These are phyloP conservation scores for Noccaea bulbosa DNA, from an alignment of 345 rosid genomes.

Conservation along the genomic window DNA sequence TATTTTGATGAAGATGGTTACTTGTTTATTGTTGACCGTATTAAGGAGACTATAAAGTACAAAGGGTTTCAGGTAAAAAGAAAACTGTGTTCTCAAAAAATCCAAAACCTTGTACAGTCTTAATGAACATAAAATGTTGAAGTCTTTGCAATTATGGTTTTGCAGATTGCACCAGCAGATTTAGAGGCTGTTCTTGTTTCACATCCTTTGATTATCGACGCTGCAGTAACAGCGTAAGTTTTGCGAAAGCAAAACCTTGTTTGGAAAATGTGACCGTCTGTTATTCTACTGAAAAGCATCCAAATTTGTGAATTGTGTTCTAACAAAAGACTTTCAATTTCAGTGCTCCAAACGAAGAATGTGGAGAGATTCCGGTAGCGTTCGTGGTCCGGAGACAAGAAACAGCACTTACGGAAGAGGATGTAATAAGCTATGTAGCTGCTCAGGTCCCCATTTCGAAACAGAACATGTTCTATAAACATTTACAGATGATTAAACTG, in stretches of 20 bases:
- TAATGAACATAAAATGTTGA: not conserved
- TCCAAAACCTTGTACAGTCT: not conserved
- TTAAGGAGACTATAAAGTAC: conserved; percentile 87
- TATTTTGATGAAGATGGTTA: conserved; percentile 79
- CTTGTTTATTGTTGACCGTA: conserved; percentile 64
- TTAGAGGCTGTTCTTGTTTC: conserved; percentile 69
- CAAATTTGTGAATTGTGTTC: not conserved
- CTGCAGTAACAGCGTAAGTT: conserved; percentile 74
- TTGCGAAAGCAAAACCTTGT: not conserved
- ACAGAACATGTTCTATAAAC: not conserved
- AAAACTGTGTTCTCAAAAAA: not conserved
- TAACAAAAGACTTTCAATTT: conserved; percentile 9
- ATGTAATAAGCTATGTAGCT: conserved; percentile 60
- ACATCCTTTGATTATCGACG: conserved; percentile 78
- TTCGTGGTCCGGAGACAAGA: conserved; percentile 66
- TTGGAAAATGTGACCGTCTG: conserved; percentile 1
- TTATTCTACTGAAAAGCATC: not conserved
- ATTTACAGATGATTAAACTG: not conserved
- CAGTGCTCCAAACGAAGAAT: conserved; percentile 57
- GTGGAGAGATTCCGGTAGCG: conserved; percentile 86
- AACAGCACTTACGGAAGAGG: conserved; percentile 53
- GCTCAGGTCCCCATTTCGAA: conserved; percentile 48
- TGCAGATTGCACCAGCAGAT: conserved; percentile 92
- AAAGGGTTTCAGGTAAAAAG: conserved; percentile 80
- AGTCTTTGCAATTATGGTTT: conserved; percentile 13